Evolutionary conservation across 495 filamentous ascomycete species (phyloP), one percentile per base, ranked within the genome.

Genomic region (Penicillium goetzii): DNA sequence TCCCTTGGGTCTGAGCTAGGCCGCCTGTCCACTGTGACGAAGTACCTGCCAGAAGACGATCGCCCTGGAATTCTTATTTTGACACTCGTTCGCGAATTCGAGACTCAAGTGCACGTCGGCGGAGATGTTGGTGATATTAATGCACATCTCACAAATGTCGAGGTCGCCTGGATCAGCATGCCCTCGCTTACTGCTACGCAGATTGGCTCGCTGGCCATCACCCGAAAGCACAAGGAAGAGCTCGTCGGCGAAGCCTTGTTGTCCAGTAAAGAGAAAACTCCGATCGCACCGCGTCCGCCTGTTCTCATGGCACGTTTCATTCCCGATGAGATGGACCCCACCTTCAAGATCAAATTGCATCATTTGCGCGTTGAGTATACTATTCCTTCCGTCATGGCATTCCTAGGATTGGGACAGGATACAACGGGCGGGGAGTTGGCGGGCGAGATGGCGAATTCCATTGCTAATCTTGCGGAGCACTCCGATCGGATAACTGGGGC

Each of bases 11-110:
- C 90, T 45, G 96, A 99, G 69, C 61, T 98, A 36, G 82, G 89
- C 15, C 89, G 88, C 66, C 79, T 98, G 7, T 90, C 92, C 12
- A 95, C 87, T 8, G 92, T 98, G 28, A 85, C 95, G 14, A 97
- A 97, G 69, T 97, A 98, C 69, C 81, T 99, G 5, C 93, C 96
- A 0, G 93, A 98, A 70, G 96, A 98, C 77, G 94, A 97, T 63
- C 87, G 95, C 0, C 96, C 96, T 15, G 96, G 96, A 0, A 78
- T 98, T 30, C 75, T 99, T 36, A 93, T 89, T 8, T 76, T 98
- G 17, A 79, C 83, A 11, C 75, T 85, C n/a, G 68, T 97, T 43
- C 83, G 86, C 51, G 81, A 86, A 9, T 61, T 92, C 12, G 83
- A 88, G 25, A 71, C 81, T 19, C 67, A 82, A 21, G 76, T 90